Evolutionary conservation across 2,329 filamentous ascomycete genomes (phyloP).

Genomic region (Trichoderma oligosporum): DNA sequence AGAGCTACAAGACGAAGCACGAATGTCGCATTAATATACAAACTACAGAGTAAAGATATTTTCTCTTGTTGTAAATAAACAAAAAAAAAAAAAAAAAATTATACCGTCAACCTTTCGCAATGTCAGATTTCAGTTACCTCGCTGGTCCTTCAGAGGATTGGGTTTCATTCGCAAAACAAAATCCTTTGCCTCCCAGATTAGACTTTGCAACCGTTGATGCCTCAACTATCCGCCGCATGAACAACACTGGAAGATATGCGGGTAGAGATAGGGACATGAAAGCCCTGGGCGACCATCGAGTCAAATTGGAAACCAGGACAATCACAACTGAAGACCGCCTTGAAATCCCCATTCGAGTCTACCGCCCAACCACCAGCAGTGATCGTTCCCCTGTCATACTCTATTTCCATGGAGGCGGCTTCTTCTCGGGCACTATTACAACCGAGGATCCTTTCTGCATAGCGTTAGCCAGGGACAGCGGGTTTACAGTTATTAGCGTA

Average conservation of each 20-base stretch:
- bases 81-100: not conserved
- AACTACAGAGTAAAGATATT: too few relatives aligned
- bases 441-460: not conserved
- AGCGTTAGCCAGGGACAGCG: not conserved
- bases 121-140: not conserved
- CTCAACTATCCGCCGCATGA: not conserved
- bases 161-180: not conserved
- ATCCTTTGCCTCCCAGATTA: not conserved
- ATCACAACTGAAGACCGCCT: not conserved
- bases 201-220: not conserved
- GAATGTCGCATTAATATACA: too few relatives aligned
- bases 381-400: not conserved
- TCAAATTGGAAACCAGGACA: not conserved
- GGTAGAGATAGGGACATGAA: not conserved
- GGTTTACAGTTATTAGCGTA: not conserved
- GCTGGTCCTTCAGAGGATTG: conserved; percentile 1
- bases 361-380: not conserved
- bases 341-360: not conserved
- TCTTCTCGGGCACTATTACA: not conserved
- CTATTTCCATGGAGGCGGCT: not conserved
- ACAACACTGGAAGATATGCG: not conserved
- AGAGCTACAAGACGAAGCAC: too few relatives aligned
- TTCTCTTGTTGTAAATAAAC: not conserved
- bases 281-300: not conserved
- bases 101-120: not conserved